Evolutionary conservation across 192 early-diverging fungal genomes (phyloP).

Genomic region (Oehlia diaphana): DNA sequence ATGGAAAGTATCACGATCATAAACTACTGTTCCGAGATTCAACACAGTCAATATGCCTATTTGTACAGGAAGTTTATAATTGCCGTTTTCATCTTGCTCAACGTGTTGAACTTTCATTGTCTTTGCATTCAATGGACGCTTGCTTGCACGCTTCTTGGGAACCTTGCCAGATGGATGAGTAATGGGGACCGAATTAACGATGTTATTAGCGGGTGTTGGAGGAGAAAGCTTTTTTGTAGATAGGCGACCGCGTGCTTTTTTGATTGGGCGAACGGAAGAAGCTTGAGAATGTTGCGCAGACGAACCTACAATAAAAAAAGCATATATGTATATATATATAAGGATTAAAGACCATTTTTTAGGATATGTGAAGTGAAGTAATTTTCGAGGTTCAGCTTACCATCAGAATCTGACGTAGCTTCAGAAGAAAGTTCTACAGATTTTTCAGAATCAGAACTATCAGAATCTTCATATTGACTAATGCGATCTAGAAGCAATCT

Average conservation of each 20-base stretch:
- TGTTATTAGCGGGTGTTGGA: constrained; percentile 23
- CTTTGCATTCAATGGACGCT: constrained; percentile 26
- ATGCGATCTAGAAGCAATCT: constrained; percentile 25
- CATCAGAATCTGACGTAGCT: constrained; percentile 10
- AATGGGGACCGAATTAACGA: constrained; percentile 14
- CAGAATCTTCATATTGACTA: constrained; percentile 12
- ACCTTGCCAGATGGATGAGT: constrained; percentile 13
- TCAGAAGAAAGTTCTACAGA: constrained; percentile 15
- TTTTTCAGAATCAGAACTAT: constrained; percentile 18
- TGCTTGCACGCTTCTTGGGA: constrained; percentile 25
- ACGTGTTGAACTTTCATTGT: constrained; percentile 44
- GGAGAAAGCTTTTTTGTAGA: constrained; percentile 31
- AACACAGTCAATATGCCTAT: constrained; percentile 78
- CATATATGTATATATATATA: background rate
- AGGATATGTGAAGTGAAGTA: background rate
- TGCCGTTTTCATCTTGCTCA: constrained; percentile 62
- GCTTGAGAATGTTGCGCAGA: constrained; percentile 37
- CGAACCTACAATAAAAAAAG: background rate
- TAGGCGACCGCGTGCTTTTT: constrained; percentile 22
- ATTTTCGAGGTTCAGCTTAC: background rate
- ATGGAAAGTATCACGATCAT: constrained; percentile 77
- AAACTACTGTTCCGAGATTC: constrained; percentile 70
- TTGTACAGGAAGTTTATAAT: constrained; percentile 72
- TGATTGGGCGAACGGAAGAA: constrained; percentile 35
- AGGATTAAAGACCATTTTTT: background rate